phyloP scores from a whole-genome alignment of 495 filamentous ascomycete genomes.

The Penicillium crystallinum region DNA sequence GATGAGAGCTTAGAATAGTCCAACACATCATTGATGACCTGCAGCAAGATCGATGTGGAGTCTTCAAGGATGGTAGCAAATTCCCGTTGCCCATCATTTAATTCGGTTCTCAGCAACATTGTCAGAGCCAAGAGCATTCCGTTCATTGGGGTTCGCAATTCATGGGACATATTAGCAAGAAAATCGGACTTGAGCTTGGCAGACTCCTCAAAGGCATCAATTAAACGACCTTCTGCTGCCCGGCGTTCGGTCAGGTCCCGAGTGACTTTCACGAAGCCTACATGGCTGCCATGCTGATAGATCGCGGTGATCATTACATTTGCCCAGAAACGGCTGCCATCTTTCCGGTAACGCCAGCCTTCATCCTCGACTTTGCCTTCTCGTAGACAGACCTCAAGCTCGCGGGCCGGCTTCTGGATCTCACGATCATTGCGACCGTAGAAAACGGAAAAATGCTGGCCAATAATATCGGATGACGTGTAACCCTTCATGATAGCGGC shows the following conservation, averaged over 20 bases:
- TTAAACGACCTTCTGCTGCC: conserved; percentile 51
- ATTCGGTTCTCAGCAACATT: conserved; percentile 59
- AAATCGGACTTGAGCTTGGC: conserved; percentile 62
- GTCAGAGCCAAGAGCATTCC: conserved; percentile 74
- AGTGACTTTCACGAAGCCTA: conserved; percentile 63
- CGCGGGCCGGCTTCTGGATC: conserved; percentile 49
- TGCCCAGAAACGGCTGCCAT: conserved; percentile 61
- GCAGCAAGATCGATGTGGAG: conserved; percentile 75
- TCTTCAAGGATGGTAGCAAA: conserved; percentile 74
- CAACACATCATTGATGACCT: conserved; percentile 85
- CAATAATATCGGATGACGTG: conserved; percentile 51
- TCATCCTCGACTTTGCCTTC: conserved; percentile 61
- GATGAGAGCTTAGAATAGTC: conserved; percentile 87
- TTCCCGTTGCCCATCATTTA: conserved; percentile 65
- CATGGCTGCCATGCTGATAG: conserved; percentile 50
- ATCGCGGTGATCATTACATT: conserved; percentile 62
- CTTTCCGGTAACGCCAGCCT: conserved; percentile 60
- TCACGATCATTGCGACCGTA: conserved; percentile 52
- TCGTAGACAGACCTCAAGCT: conserved; percentile 52
- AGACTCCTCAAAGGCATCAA: conserved; percentile 60
- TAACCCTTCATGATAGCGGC: conserved; percentile 58
- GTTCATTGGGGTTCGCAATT: conserved; percentile 76
- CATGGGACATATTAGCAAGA: conserved; percentile 81
- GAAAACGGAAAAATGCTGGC: conserved; percentile 58
- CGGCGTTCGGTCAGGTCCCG: conserved; percentile 59